Evolutionary conservation across 805 yeast species (phyloP), one percentile per base, ranked within the genome.

Genomic region (Metschnikowia continentalis): DNA sequence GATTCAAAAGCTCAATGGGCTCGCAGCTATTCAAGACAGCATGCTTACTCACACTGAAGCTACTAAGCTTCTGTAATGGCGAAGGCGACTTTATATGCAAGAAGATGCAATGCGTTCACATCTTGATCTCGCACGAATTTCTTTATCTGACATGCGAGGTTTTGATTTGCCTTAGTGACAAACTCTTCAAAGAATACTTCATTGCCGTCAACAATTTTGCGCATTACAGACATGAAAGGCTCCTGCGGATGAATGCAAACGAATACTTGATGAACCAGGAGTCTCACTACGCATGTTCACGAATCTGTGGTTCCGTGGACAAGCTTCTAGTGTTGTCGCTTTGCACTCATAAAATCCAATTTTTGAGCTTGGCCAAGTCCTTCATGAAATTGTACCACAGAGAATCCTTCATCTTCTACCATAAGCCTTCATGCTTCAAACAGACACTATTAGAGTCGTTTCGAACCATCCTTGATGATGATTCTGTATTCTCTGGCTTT

Each of bases 401-500:
- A 20, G 69, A 68, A 41, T 42, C 56, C 3, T 13, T 33, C 5
- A 43, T 47, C 6, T 41, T 49, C 15, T 38, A 35, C 11, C 50
- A 51, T 32, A 26, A 26, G 17, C 14, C 38, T 5, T 41, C 48
- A 8, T 58, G 59, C 23, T 54, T 52, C 17, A 53, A 51, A 2
- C 63, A 60, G 19, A 64, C 69, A 50, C 50, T 72, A 37, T 43
- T 54, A 7, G 63, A 60, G 2, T 63, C 71, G 0, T 71, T 74
- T 48, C 57, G 61, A 23, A 54, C 54, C 33, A 64, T 58, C 10
- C 43, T 57, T 42, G 54, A 78, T 6, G 90, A 84, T 54, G 78
- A 74, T 20, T 68, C 70, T 20, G 78, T 83, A 1, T 79, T 85
- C 38, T 82, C 88, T 0, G 91, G 94, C 30, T 76, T 83, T 19